These are phyloP conservation scores for Citrullus mucosospermus DNA, from an alignment of 306 rosid genomes.

Conservation along the genomic window DNA sequence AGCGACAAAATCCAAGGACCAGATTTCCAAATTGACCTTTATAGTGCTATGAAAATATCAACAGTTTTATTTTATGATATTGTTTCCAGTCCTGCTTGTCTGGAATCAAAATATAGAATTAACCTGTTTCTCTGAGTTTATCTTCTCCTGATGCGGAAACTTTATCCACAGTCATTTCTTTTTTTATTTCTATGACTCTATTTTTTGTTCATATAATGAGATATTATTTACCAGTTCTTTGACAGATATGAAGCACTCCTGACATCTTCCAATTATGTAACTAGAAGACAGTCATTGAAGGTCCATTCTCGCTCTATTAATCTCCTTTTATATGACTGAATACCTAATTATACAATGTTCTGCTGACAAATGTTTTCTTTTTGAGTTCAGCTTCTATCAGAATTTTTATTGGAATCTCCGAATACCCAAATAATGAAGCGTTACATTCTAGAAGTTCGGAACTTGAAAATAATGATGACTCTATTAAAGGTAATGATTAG, in stretches of 20 bases:
- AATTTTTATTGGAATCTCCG: slow-evolving; percentile 75
- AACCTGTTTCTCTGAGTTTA: background rate
- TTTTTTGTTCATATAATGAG: slow-evolving; percentile 20
- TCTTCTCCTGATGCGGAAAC: background rate
- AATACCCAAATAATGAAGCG: slow-evolving; percentile 87
- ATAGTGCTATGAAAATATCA: background rate
- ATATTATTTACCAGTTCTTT: slow-evolving; percentile 63
- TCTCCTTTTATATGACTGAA: slow-evolving; percentile 4
- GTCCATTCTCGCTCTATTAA: slow-evolving; percentile 30
- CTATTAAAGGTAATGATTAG: slow-evolving; percentile 55
- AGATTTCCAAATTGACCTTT: background rate
- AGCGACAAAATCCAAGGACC: background rate
- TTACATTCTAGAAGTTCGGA: slow-evolving; percentile 72
- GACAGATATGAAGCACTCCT: slow-evolving; percentile 69
- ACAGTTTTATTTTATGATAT: background rate
- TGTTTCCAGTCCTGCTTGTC: background rate
- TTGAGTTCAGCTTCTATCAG: slow-evolving; percentile 68
- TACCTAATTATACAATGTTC: slow-evolving; percentile 8
- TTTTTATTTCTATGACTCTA: background rate
- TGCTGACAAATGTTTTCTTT: slow-evolving; percentile 16
- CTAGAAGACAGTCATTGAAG: slow-evolving; percentile 96
- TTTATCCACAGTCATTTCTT: background rate
- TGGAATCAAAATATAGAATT: background rate
- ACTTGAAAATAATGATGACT: slow-evolving; percentile 81
- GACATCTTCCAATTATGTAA: slow-evolving; percentile 86